Evolutionary conservation across 1,284 basidiomycete species (phyloP), one percentile per base, ranked within the genome.

Genomic region (Cutaneotrichosporon sp.): DNA sequence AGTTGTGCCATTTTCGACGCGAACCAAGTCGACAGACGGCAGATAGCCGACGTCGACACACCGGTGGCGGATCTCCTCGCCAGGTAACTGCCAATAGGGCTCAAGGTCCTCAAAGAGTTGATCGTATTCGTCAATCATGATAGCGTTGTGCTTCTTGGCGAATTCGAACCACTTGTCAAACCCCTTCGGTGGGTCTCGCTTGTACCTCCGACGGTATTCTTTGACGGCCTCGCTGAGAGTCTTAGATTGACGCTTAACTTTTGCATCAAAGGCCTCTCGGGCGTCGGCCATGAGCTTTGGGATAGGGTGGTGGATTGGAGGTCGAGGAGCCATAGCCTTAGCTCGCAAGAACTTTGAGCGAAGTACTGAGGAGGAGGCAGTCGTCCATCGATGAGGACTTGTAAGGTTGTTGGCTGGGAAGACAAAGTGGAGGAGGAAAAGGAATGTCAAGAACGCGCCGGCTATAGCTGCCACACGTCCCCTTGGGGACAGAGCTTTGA

Each of bases 161-260:
- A 93, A 96, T 50, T 77, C 72, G 80, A 84, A 96, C 92, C 92
- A 97, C 35, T 82, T 76, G 65, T 92, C 89, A 63, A 96, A 96
- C 0, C 90, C 91, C 50, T 81, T 82, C 0, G 92, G 92, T 4
- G 92, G 91, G n/a, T 81, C 74, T 37, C 84, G 82, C 3, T 78
- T 76, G 70, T 94, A 93, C 45, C 92, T 79, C 41, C 79, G 75
- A 62, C 79, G 80, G 75, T 97, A 97, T 71, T 91, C 88, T 5
- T 75, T 74, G 1, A 88, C 85, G 0, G 91, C 90, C 32, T 81
- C 81, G 9, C 72, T 67, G 16, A 96, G 77, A 0, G 87, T 86
- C 64, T 80, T 81, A 68, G 88, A 91, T 75, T 96, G 91, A 37
- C 78, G 75, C 1, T 71, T 75, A 16, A 96, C 68, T 60, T 87